Conservation (phyloP, 2,329 filamentous ascomycete genomes). For the Juglanconis sp. region DNA sequence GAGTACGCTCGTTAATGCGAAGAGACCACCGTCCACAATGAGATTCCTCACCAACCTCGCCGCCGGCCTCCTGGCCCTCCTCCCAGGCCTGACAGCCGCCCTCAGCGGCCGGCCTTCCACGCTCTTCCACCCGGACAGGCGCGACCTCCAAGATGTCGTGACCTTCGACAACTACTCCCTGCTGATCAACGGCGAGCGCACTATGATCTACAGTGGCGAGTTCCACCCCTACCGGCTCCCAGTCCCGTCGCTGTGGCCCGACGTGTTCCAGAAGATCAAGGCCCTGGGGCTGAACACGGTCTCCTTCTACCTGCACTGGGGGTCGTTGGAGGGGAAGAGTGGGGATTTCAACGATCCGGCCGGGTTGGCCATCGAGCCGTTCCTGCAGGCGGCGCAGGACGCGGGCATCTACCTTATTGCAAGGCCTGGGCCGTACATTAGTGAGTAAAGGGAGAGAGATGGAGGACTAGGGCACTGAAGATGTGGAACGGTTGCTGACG, state of each 20-base stretch:
- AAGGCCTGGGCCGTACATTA: constrained; percentile 18
- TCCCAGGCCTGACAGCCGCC: not conserved
- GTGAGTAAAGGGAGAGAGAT: constrained; percentile 15
- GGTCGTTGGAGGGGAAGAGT: constrained; percentile 64
- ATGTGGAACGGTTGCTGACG: too few species aligned
- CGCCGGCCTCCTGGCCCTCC: constrained; percentile 8
- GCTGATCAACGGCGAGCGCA: constrained; percentile 62
- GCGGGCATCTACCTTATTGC: constrained; percentile 70
- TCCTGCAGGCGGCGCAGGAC: constrained; percentile 64
- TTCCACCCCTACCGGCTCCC: constrained; percentile 56
- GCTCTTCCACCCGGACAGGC: constrained; percentile 8
- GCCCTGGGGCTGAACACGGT: constrained; percentile 68
- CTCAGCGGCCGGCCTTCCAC: constrained; percentile 10
- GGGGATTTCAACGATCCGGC: constrained; percentile 64
- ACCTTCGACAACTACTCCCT: constrained; percentile 68
- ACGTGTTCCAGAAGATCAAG: constrained; percentile 73
- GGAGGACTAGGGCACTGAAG: not conserved
- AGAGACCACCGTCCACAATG: constrained; percentile 3
- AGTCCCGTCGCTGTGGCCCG: constrained; percentile 47
- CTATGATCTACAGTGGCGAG: constrained; percentile 66
- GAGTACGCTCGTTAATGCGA: not conserved
- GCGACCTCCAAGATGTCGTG: constrained; percentile 31
- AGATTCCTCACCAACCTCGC: constrained; percentile 11
- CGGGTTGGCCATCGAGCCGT: constrained; percentile 64
- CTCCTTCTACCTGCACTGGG: constrained; percentile 72